phyloP scores from a whole-genome alignment of 148 eudicot genomes.

The Rhododendron kiyosumense region DNA sequence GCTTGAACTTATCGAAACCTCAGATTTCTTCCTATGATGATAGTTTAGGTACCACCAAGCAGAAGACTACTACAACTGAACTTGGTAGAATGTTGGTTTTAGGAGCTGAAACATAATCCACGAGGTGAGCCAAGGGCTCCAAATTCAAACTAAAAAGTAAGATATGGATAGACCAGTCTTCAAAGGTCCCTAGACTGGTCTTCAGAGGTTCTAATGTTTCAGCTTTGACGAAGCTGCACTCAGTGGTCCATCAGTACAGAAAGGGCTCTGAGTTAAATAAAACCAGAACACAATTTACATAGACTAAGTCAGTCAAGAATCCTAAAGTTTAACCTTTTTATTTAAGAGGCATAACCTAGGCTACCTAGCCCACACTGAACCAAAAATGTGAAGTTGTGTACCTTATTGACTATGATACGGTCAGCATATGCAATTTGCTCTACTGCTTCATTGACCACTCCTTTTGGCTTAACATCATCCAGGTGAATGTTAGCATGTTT shows the following conservation, averaged over 20 bases:
- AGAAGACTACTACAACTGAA: background rate
- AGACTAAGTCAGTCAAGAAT: background rate
- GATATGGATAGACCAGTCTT: background rate
- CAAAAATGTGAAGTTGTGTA: constrained; percentile 4
- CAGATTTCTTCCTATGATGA: background rate
- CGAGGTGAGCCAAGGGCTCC: background rate
- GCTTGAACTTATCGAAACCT: background rate
- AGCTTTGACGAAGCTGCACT: background rate
- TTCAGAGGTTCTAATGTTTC: background rate
- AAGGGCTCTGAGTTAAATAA: background rate
- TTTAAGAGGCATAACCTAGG: background rate
- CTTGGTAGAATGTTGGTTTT: background rate
- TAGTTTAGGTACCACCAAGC: background rate
- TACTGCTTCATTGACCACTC: constrained; percentile 92
- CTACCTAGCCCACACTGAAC: background rate
- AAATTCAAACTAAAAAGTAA: background rate
- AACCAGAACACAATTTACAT: background rate
- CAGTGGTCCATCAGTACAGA: background rate
- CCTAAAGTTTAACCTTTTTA: background rate
- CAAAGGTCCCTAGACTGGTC: background rate
- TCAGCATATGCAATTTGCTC: constrained; percentile 90
- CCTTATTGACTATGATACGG: constrained; percentile 89
- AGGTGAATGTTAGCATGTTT: constrained; percentile 75
- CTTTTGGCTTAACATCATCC: constrained; percentile 80
- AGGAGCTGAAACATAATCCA: background rate